Base-by-base conservation (phyloP, 371 early-diverging fungal genomes). In the Mucor mucedo region DNA sequence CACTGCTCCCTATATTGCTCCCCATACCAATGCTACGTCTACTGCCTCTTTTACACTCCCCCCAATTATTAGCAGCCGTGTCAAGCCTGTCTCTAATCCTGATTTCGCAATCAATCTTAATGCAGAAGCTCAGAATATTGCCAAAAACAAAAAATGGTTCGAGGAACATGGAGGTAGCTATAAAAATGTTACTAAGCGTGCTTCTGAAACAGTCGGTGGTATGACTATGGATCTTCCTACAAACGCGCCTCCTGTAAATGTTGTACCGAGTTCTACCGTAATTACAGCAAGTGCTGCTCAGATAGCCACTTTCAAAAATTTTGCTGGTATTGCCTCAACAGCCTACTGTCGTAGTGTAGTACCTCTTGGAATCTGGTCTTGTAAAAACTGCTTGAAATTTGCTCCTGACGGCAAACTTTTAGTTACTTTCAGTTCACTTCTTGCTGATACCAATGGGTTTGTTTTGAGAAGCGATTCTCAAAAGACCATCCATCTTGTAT, bases 381-480 rank as follows among this genome's bases (percentile, higher is more conserved):
- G 72, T 29, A 58, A 44, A 3, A 65, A 72, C 33, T 72, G 72
- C 39, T 10, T 33, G 13, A 58, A 57, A 40, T 54, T 45, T 13
- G 63, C 60, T 60, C 72, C 72, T 55, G 66, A 69, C 41, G 70
- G 64, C 3, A 66, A 63, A 4, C 54, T 73, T 38, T 57, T 73
- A 13, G 44, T 21, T 8, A 61, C 73, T 2, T 73, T 70, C 11
- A 63, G 29, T 2, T 65, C 73, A 33, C 14, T 59, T 11, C 42
- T 63, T 5, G 56, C 60, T 27, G 67, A 66, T 30, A 70, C 70
- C 8, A 66, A 62, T 54, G 73, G 73, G 8, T 70, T 49, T 52
- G 60, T 73, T 32, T 41, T 64, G 28, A 66, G 70, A 39, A 66
- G 64, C 45, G 73, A 70, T 38, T 30, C 47, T 5, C 60, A 66